Evolutionary conservation across 1,139 yeast species (phyloP).

Genomic region (Meyerozyma sp.): DNA sequence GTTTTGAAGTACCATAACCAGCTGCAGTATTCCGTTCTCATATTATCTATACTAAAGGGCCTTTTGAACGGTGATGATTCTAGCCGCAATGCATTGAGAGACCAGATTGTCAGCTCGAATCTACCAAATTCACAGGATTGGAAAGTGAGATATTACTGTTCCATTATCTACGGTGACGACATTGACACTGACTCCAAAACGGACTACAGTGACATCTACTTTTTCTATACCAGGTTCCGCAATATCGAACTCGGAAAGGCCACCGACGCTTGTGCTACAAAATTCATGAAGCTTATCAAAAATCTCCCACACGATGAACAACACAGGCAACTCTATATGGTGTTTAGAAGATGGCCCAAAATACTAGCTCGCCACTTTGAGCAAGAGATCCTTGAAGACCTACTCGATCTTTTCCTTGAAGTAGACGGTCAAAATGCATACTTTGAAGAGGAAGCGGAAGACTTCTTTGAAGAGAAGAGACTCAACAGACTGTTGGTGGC

Average conservation of each 20-base stretch:
- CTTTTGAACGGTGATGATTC: background rate
- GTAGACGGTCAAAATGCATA: constrained; percentile 12
- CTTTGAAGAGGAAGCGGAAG: constrained; percentile 11
- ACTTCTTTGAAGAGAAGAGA: constrained; percentile 42
- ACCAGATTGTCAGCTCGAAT: background rate
- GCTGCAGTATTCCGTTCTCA: background rate
- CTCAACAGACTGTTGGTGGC: constrained; percentile 24
- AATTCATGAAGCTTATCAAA: constrained; percentile 23
- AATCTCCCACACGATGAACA: constrained; percentile 1
- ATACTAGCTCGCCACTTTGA: constrained; percentile 34
- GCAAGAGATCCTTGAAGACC: constrained; percentile 9
- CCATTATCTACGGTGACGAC: constrained; percentile 44
- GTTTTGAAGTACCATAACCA: too few species aligned
- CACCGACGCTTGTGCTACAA: constrained; percentile 7
- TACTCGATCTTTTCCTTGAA: constrained; percentile 11
- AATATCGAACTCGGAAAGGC: constrained; percentile 35
- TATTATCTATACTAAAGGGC: background rate
- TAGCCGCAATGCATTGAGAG: background rate
- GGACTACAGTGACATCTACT: constrained; percentile 11
- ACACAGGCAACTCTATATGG: constrained; percentile 13
- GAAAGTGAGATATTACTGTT: constrained; percentile 42
- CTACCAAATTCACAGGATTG: constrained; percentile 21
- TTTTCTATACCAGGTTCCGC: constrained; percentile 40
- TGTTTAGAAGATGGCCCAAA: constrained; percentile 54
- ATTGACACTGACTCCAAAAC: constrained; percentile 9